A percentile compares a stretch with the other conserved stretches of the same genome.
Evolutionary conservation across 345 rosid species (phyloP).

Genomic region (Euclidium syriacum): DNA sequence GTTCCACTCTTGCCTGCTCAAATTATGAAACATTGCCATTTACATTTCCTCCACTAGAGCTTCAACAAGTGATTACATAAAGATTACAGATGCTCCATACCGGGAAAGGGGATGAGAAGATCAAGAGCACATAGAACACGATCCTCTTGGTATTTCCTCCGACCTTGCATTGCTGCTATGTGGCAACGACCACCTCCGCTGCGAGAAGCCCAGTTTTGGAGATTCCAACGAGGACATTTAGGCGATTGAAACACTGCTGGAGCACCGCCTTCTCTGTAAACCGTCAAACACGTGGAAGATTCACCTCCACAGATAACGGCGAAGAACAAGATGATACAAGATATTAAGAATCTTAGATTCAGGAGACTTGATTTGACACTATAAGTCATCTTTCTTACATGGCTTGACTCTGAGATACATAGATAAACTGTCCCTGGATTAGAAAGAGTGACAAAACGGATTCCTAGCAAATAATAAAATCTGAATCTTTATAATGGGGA

Average conservation of each 20-base stretch:
- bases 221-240: conserved; percentile 87
- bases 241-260: conserved; percentile 84
- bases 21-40: conserved; percentile 5
- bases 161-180: conserved; percentile 62
- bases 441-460: too few species aligned
- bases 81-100: conserved; percentile 36
- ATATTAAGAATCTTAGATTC: background rate
- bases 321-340: background rate
- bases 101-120: conserved; percentile 73
- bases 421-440: too few species aligned
- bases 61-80: background rate
- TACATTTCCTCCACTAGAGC: background rate
- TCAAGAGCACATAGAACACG: conserved; percentile 77
- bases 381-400: conserved; percentile 12
- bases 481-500: too few species aligned
- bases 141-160: conserved; percentile 71
- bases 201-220: conserved; percentile 37
- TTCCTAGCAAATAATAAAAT: too few species aligned
- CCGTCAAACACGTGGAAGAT: conserved; percentile 73
- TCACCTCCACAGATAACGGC: conserved; percentile 36
- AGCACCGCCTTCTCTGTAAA: conserved; percentile 86
- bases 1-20: conserved; percentile 65
- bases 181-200: conserved; percentile 46
- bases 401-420: background rate
- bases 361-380: background rate